These are phyloP conservation scores for Macrotyloma uniflorum DNA, from an alignment of 306 rosid genomes.

Conservation along the genomic window DNA sequence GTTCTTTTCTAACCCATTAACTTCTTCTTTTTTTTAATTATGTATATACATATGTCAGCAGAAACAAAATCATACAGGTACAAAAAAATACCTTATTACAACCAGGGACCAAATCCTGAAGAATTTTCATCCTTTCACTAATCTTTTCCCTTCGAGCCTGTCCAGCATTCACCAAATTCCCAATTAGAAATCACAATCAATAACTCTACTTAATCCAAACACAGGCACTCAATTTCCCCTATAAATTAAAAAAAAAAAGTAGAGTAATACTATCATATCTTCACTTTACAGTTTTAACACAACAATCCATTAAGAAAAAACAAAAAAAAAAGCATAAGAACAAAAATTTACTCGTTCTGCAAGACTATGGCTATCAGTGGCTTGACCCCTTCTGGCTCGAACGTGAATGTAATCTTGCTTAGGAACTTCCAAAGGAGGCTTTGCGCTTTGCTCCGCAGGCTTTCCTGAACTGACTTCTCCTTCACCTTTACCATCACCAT, in stretches of 20 bases:
- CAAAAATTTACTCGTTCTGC: constrained; percentile 74
- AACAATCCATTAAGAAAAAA: neutral
- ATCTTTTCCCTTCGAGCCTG: constrained; percentile 97
- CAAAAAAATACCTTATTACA: constrained; percentile 75
- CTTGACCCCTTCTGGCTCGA: constrained; percentile 95
- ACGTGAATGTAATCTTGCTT: constrained; percentile 90
- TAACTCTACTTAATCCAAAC: constrained; percentile 30
- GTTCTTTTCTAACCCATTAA: neutral
- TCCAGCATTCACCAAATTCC: constrained; percentile 25
- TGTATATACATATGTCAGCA: neutral
- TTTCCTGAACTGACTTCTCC: constrained; percentile 75
- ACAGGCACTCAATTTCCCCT: constrained; percentile 8
- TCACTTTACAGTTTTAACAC: neutral
- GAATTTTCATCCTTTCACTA: constrained; percentile 92
- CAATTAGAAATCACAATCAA: constrained; percentile 41
- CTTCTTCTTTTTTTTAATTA: neutral
- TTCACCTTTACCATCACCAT: constrained; percentile 54
- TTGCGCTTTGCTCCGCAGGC: constrained; percentile 56
- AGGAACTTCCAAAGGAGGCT: constrained; percentile 72
- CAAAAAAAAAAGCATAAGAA: neutral
- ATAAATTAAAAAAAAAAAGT: neutral
- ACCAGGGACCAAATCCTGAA: constrained; percentile 96
- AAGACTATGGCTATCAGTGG: constrained; percentile 95
- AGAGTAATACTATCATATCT: neutral
- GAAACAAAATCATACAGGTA: neutral